These are phyloP conservation scores for Diutina pseudorugosa DNA, from an alignment of 1,139 yeast species.

Conservation along the genomic window DNA sequence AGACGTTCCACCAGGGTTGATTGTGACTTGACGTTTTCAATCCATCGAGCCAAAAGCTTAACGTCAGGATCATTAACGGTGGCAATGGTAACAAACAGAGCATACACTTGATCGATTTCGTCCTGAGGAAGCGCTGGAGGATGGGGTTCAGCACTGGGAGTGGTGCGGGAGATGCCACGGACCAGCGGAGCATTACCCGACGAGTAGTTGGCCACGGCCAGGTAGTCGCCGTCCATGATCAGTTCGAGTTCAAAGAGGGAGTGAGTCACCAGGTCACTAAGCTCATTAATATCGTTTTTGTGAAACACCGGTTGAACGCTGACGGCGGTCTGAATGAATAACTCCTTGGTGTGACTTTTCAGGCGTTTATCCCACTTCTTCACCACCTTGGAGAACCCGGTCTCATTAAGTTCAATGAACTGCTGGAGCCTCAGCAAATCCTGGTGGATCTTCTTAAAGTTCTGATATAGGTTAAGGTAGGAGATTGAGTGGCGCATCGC, in stretches of 20 bases:
- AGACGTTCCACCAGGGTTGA: not conserved
- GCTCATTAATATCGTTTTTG: slow-evolving; percentile 70
- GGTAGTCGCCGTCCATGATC: slow-evolving; percentile 65
- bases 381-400: slow-evolving; percentile 88
- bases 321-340: slow-evolving; percentile 83
- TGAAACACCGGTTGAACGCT: slow-evolving; percentile 96
- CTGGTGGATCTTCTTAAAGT: slow-evolving; percentile 78
- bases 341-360: slow-evolving; percentile 85
- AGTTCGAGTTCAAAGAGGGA: slow-evolving; percentile 78
- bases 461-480: slow-evolving; percentile 56
- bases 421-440: slow-evolving; percentile 83
- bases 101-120: slow-evolving; percentile 53
- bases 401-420: slow-evolving; percentile 85
- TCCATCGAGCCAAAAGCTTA: slow-evolving; percentile 35
- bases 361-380: slow-evolving; percentile 98
- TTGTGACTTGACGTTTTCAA: slow-evolving; percentile 28
- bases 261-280: slow-evolving; percentile 73
- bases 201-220: slow-evolving; percentile 9
- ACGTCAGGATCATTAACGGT: slow-evolving; percentile 34
- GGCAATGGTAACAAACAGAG: slow-evolving; percentile 53
- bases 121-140: not conserved
- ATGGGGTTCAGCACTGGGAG: not conserved
- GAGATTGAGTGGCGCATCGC: slow-evolving; percentile 28
- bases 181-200: not conserved
- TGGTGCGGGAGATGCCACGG: not conserved